Evolutionary conservation across 371 early-diverging fungal species (phyloP).

Genomic region (Mortierella sp.): DNA sequence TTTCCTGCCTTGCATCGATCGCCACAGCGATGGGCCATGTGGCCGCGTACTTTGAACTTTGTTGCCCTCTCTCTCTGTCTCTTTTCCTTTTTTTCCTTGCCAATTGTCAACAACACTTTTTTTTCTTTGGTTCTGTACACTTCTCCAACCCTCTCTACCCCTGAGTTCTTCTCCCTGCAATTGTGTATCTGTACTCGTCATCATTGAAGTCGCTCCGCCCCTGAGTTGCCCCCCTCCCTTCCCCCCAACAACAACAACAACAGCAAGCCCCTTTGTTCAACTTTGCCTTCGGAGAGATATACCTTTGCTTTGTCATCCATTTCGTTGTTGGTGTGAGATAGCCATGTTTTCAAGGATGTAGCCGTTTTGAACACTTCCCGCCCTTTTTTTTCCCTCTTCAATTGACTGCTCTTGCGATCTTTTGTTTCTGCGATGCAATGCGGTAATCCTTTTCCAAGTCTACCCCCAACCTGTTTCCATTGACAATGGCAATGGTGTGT

Average conservation of each 20-base stretch:
- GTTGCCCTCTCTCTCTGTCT: not conserved
- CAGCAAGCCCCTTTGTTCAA: not conserved
- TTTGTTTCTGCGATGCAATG: not conserved
- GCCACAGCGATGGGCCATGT: not conserved
- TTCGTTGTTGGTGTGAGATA: not conserved
- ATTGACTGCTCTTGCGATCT: not conserved
- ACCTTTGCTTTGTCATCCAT: not conserved
- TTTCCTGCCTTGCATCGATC: slow-evolving; percentile 10
- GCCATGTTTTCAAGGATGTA: not conserved
- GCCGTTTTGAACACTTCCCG: slow-evolving; percentile 4
- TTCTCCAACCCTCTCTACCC: too few relatives aligned
- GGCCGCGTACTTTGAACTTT: slow-evolving; percentile 9
- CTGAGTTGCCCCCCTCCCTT: too few relatives aligned
- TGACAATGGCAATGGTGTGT: not conserved
- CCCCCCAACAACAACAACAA: not conserved
- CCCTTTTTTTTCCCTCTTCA: not conserved
- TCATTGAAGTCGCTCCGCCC: too few relatives aligned
- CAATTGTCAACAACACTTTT: not conserved
- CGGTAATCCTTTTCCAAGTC: not conserved
- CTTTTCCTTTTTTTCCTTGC: not conserved
- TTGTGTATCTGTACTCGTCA: too few relatives aligned
- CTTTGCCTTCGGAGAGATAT: not conserved
- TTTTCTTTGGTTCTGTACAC: not conserved
- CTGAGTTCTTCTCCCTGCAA: too few relatives aligned
- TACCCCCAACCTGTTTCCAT: not conserved